Evolutionary conservation across 306 rosid genomes (phyloP), one percentile per base, ranked within the genome.

Genomic region (Alnus glutinosa): DNA sequence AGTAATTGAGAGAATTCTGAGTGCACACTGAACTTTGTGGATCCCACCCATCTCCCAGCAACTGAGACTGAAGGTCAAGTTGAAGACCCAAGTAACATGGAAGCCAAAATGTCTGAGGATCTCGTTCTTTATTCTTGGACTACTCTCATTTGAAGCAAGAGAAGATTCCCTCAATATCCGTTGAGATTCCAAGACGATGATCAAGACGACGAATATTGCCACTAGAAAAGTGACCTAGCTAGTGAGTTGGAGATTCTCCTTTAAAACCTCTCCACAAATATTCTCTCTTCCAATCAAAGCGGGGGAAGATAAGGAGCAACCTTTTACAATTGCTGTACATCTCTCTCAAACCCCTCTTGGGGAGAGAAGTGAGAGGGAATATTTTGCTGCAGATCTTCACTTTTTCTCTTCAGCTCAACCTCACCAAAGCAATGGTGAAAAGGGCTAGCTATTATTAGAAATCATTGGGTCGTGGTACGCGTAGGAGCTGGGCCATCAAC

Each of bases 141-240:
- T 74, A 48, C 66, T 78, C 52, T 11, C 36, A 10, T 55, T 71
- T 66, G 36, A 76, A 54, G 18, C 15, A 12, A 74, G 9, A 63
- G 75, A 71, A 93, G 92, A 90, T 88, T 92, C 96, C 71, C 84
- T 0, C 0, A 57, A 81, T 82, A 82, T 87, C 83, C 52, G 76
- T 71, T 82, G 73, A 83, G 86, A 88, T 85, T 88, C 94, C 92
- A 86, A 87, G 79, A 85, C 67, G 75, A 89, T 87, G 77, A 23
- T 23, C 28, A 90, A 86, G 86, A 84, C 71, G 79, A 80, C 28
- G 28, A 23, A 23, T 23, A 23, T 63, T 73, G 37, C 80, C 90
- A 84, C 85, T 66, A 59, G 46, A 74, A 87, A 83, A 85, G 83
- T 74, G 58, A 74, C 69, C 19, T 49, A 42, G 54, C 16, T 49